phyloP scores from a whole-genome alignment of 805 yeast genomes.

The Spencermartinsiella europaea region DNA sequence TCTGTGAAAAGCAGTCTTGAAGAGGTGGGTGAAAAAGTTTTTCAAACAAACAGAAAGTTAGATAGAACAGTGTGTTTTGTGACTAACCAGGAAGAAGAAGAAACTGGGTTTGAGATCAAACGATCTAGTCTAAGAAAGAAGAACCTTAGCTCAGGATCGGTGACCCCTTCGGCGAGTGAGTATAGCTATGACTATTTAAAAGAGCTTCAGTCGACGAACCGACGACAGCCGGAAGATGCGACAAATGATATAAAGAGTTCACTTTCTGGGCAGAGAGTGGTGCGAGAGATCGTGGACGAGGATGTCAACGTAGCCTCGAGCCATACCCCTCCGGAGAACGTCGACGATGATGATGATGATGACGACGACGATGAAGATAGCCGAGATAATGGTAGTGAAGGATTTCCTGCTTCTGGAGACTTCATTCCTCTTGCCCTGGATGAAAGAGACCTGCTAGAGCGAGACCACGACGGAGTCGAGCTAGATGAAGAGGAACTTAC shows the following conservation, averaged over 20 bases:
- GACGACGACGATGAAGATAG: background rate
- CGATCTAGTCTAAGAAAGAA: conserved; percentile 1
- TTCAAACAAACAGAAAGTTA: too few relatives aligned
- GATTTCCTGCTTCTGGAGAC: too few relatives aligned
- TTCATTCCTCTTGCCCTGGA: conserved; percentile 1
- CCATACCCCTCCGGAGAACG: too few relatives aligned
- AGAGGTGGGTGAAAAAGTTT: too few relatives aligned
- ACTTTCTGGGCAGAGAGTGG: background rate
- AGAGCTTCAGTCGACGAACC: conserved; percentile 1
- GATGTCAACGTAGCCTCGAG: background rate
- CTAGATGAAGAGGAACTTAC: conserved; percentile 2
- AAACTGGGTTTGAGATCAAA: background rate
- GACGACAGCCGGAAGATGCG: background rate
- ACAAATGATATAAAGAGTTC: too few relatives aligned
- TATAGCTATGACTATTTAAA: background rate
- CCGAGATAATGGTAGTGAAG: too few relatives aligned
- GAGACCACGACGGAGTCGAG: conserved; percentile 4
- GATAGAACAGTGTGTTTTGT: too few relatives aligned
- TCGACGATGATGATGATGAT: conserved; percentile 1
- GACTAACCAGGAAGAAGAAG: background rate
- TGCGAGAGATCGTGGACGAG: background rate
- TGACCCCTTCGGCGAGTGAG: background rate
- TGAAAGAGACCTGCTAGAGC: conserved; percentile 1
- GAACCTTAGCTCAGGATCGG: background rate
- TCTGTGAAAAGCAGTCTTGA: too few relatives aligned